Evolutionary conservation across 2,329 filamentous ascomycete genomes (phyloP).

Genomic region (Monosporascus sp.): DNA sequence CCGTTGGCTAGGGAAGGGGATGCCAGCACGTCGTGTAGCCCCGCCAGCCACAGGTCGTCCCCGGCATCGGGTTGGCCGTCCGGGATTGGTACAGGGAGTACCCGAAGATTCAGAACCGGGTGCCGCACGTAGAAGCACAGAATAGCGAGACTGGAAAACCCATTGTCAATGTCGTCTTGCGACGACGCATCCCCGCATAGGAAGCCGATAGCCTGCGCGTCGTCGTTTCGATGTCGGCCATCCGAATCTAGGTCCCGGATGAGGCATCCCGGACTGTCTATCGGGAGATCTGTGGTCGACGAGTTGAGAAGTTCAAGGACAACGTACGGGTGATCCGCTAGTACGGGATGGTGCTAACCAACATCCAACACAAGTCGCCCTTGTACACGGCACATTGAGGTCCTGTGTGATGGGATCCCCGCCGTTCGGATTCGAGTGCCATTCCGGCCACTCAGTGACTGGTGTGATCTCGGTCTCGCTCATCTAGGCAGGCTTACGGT

Average conservation of each 20-base stretch:
- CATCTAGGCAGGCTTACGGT: background rate
- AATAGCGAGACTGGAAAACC: slow-evolving; percentile 43
- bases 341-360: slow-evolving; percentile 31
- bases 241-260: too few relatives aligned
- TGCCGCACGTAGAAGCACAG: slow-evolving; percentile 38
- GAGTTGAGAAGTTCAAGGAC: background rate
- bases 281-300: too few relatives aligned
- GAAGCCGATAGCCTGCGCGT: slow-evolving; percentile 29
- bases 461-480: slow-evolving; percentile 12
- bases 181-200: slow-evolving; percentile 34
- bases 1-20: slow-evolving; percentile 31
- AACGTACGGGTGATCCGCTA: slow-evolving; percentile 31
- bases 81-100: slow-evolving; percentile 37
- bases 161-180: slow-evolving; percentile 38
- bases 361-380: slow-evolving; percentile 39
- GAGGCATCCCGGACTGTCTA: too few relatives aligned
- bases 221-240: background rate
- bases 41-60: slow-evolving; percentile 31
- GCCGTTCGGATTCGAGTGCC: slow-evolving; percentile 31
- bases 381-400: slow-evolving; percentile 40
- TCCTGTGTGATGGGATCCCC: slow-evolving; percentile 39
- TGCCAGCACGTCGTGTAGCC: slow-evolving; percentile 31
- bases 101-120: slow-evolving; percentile 44
- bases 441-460: slow-evolving; percentile 38
- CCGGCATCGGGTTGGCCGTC: slow-evolving; percentile 29